A percentile compares a stretch with the other conserved stretches of the same genome.
Evolutionary conservation across 805 yeast species (phyloP).

Genomic region (Starmerella bombi): DNA sequence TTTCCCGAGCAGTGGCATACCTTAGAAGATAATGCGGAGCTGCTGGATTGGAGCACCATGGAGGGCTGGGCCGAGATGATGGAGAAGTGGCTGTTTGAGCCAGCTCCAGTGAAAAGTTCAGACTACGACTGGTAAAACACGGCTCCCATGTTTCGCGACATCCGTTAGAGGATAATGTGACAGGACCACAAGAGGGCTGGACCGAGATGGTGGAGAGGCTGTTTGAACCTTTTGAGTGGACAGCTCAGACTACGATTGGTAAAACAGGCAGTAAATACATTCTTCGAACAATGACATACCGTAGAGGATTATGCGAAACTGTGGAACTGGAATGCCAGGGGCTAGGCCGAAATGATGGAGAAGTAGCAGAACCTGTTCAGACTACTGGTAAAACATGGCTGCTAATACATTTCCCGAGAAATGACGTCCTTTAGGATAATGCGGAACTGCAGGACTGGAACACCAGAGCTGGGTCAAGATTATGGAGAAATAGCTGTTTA

Average conservation of each 20-base stretch:
- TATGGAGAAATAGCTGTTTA: too few relatives aligned
- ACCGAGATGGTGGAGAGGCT: too few relatives aligned
- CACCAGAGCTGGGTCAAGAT: too few relatives aligned
- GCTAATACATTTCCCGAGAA: conserved; percentile 37
- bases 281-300: conserved; percentile 45
- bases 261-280: too few relatives aligned
- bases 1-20: conserved; percentile 47
- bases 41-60: conserved; percentile 31
- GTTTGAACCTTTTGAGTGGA: too few relatives aligned
- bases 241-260: too few relatives aligned
- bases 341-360: conserved; percentile 36
- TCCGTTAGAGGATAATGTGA: too few relatives aligned
- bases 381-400: too few relatives aligned
- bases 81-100: conserved; percentile 28
- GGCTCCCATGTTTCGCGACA: too few relatives aligned
- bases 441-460: conserved; percentile 32
- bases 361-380: conserved; percentile 25
- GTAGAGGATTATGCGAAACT: conserved; percentile 34
- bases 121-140: background rate
- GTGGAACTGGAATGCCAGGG: conserved; percentile 32
- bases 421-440: conserved; percentile 44
- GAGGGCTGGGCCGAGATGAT: conserved; percentile 37
- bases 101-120: background rate
- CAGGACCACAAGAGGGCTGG: too few relatives aligned
- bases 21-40: conserved; percentile 33